Evolutionary conservation across 2,329 filamentous ascomycete genomes (phyloP), one percentile per base, ranked within the genome.

Genomic region (Lachnellula occidentalis): DNA sequence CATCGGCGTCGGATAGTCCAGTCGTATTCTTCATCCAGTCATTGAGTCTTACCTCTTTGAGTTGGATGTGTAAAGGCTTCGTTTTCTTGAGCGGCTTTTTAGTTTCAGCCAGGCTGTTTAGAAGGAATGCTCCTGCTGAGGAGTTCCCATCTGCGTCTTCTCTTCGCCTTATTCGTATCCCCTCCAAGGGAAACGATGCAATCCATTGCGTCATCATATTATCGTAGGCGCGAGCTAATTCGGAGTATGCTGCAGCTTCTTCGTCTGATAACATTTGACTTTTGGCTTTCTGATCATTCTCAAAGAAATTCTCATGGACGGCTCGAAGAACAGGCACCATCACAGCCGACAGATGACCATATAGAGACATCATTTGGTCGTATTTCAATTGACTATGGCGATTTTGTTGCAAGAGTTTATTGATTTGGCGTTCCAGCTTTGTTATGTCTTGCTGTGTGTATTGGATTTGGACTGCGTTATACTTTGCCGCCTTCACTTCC

Each of bases 231-330:
- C 19, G 41, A 43, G 41, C 41, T 3, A 36, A n/a, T 11, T 31
- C 22, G 41, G 46, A 51, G 36, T 50, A 56, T 6, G 46, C n/a
- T 17, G 8, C 17, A 31, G 22, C 27, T 24, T 50, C 14, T 19
- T 49, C 31, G 14, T 21, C 14, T 14, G 42, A 19, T 9, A 45
- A n/a, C 5, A 7, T 7, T 7, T 14, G 4, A 50, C 19, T 54
- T 53, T 43, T 54, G 8, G 54, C 45, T 8, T n/a, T 43, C 11
- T 7, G 14, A 34, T 58, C 57, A 4, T 53, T 27, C 4, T 12
- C 22, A 17, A n/a, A 41, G 5, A 56, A 48, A 11, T 52, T 27
- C 5, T 41, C 27, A 11, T 58, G 51, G 5, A 48, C 42, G 3
- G 27, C 17, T 9, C 17, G 34, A 4, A 58, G 21, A 14, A 34